Conservation (phyloP, 805 yeast species). For the Ogataea dorogensis region DNA sequence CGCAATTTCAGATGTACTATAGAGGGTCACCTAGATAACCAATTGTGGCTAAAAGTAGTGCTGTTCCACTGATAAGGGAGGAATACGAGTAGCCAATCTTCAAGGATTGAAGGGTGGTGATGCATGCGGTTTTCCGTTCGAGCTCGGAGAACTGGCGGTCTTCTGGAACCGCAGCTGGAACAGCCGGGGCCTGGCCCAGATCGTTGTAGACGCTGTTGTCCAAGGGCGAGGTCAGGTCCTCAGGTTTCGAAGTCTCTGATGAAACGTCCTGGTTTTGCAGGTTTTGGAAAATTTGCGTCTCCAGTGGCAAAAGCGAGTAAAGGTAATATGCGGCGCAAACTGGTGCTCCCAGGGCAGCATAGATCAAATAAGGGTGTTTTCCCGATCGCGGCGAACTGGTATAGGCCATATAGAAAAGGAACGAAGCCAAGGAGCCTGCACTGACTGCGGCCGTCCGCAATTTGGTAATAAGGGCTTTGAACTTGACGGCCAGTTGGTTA, state of each 20-base stretch:
- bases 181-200: conserved; percentile 32
- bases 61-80: conserved; percentile 41
- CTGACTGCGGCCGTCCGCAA: conserved; percentile 29
- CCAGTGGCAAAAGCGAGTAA: conserved; percentile 27
- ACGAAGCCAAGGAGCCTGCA: conserved; percentile 49
- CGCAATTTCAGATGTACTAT: conserved; percentile 11
- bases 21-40: conserved; percentile 57
- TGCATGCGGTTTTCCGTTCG: conserved; percentile 38
- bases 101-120: conserved; percentile 34
- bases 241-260: conserved; percentile 20
- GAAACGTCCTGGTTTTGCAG: conserved; percentile 21
- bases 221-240: conserved; percentile 39
- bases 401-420: conserved; percentile 55
- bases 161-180: conserved; percentile 30
- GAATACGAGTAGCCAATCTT: conserved; percentile 40
- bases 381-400: conserved; percentile 51
- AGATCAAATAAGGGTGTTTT: conserved; percentile 72
- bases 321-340: conserved; percentile 35
- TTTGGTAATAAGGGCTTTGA: conserved; percentile 17
- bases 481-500: conserved; percentile 14
- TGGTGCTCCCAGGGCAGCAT: conserved; percentile 58
- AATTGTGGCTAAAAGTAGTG: conserved; percentile 48
- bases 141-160: conserved; percentile 33
- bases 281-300: conserved; percentile 25
- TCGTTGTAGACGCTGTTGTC: conserved; percentile 47